phyloP scores from a whole-genome alignment of 2,329 filamentous ascomycete genomes.

The Xylariaceae sp. region DNA sequence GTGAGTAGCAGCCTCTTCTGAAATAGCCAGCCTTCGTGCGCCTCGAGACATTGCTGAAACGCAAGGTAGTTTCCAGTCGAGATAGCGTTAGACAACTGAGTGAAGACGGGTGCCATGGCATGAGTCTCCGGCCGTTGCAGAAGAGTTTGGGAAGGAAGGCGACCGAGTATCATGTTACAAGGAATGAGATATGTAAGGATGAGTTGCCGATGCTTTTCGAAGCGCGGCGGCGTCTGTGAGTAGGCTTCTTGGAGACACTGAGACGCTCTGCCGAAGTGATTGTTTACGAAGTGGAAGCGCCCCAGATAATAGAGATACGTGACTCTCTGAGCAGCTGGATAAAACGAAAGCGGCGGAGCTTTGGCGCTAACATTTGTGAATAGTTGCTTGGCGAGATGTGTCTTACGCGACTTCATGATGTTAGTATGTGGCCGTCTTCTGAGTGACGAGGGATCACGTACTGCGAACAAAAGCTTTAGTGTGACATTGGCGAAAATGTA shows the following conservation, averaged over 20 bases:
- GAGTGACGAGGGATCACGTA: conserved; percentile 35
- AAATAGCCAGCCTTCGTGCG: conserved; percentile 70
- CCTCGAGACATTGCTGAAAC: conserved; percentile 68
- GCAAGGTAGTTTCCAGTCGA: conserved; percentile 69
- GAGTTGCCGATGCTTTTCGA: conserved; percentile 70
- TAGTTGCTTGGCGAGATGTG: conserved; percentile 79
- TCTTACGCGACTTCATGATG: conserved; percentile 65
- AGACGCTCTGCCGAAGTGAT: conserved; percentile 75
- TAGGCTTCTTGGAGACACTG: conserved; percentile 78
- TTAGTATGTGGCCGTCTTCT: conserved; percentile 8
- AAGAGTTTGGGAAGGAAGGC: conserved; percentile 69
- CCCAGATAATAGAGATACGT: conserved; percentile 95
- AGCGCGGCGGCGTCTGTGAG: conserved; percentile 59
- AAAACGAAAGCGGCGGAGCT: conserved; percentile 76
- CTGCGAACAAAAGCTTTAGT: conserved; percentile 81
- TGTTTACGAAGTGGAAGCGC: conserved; percentile 82
- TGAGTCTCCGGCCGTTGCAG: conserved; percentile 69
- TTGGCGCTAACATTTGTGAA: conserved; percentile 84
- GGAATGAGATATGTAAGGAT: conserved; percentile 84
- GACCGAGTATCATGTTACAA: conserved; percentile 78
- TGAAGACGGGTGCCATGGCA: conserved; percentile 63
- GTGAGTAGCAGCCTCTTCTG: conserved; percentile 72
- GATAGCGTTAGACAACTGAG: conserved; percentile 71
- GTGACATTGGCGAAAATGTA: conserved; percentile 92
- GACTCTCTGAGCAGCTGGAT: conserved; percentile 81